These are phyloP conservation scores for Arachis hypogaea DNA, from an alignment of 306 rosid species.

Conservation along the genomic window DNA sequence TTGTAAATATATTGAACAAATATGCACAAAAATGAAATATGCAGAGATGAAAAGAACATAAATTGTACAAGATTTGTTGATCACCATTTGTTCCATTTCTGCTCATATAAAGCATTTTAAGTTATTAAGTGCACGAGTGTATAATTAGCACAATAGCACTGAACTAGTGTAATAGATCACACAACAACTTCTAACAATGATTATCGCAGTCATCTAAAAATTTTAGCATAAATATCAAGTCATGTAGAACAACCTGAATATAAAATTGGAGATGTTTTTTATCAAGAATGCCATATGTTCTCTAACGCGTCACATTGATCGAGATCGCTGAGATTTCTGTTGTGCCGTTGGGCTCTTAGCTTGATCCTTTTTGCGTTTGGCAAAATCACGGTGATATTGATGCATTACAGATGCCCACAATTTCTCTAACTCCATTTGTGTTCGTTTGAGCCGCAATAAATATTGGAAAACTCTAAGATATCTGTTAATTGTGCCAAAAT, in stretches of 20 bases:
- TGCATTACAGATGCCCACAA: constrained; percentile 91
- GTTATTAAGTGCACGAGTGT: not conserved
- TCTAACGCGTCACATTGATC: constrained; percentile 92
- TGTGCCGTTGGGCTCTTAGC: constrained; percentile 57
- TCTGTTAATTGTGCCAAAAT: no score
- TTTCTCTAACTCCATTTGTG: no score
- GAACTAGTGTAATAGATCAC: constrained; percentile 7
- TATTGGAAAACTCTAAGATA: no score
- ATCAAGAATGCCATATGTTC: constrained; percentile 93
- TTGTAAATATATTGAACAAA: not conserved
- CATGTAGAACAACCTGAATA: constrained; percentile 67
- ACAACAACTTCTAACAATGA: not conserved
- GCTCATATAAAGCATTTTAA: not conserved
- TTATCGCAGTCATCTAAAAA: constrained; percentile 1
- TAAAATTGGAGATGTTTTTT: constrained; percentile 93
- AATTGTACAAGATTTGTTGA: not conserved
- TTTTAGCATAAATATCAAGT: constrained; percentile 21
- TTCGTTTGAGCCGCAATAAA: no score
- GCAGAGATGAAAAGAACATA: not conserved
- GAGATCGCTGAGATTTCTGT: constrained; percentile 59
- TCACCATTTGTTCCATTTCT: constrained; percentile 1
- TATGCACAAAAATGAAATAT: not conserved
- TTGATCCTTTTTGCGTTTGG: constrained; percentile 55
- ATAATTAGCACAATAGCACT: not conserved
- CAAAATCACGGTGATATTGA: constrained; percentile 85